Evolutionary conservation across 768 basidiomycete species (phyloP).

Genomic region (Suillus spraguei): DNA sequence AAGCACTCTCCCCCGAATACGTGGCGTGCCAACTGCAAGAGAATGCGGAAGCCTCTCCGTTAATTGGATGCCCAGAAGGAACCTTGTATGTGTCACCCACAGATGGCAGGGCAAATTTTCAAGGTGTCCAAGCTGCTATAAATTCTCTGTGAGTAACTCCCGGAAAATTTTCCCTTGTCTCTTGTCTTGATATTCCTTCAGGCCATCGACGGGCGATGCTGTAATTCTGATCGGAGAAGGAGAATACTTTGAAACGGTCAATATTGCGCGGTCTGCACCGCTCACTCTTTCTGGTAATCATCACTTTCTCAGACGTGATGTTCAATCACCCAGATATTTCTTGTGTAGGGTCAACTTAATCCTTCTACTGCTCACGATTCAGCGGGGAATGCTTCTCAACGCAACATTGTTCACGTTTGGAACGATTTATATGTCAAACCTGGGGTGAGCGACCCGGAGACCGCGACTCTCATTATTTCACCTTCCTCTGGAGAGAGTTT

Average conservation of each 20-base stretch:
- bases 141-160: slow-evolving; percentile 46
- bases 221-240: slow-evolving; percentile 60
- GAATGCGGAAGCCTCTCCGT: slow-evolving; percentile 40
- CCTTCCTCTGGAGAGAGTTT: slow-evolving; percentile 52
- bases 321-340: background rate
- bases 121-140: slow-evolving; percentile 56
- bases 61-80: slow-evolving; percentile 55
- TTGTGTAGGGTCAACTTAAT: slow-evolving; percentile 51
- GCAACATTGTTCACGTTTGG: slow-evolving; percentile 57
- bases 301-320: slow-evolving; percentile 6
- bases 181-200: slow-evolving; percentile 23
- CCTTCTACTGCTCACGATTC: slow-evolving; percentile 38
- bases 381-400: slow-evolving; percentile 44
- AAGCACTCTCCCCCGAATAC: slow-evolving; percentile 49
- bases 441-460: slow-evolving; percentile 56
- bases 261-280: slow-evolving; percentile 54
- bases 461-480: slow-evolving; percentile 58
- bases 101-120: slow-evolving; percentile 48
- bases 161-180: background rate
- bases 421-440: slow-evolving; percentile 44
- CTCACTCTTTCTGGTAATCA: slow-evolving; percentile 56
- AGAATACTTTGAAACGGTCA: slow-evolving; percentile 61
- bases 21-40: slow-evolving; percentile 56
- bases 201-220: slow-evolving; percentile 41
- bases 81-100: slow-evolving; percentile 60